phyloP scores from a whole-genome alignment of 2,329 filamentous ascomycete species.

The Balansia obtecta region DNA sequence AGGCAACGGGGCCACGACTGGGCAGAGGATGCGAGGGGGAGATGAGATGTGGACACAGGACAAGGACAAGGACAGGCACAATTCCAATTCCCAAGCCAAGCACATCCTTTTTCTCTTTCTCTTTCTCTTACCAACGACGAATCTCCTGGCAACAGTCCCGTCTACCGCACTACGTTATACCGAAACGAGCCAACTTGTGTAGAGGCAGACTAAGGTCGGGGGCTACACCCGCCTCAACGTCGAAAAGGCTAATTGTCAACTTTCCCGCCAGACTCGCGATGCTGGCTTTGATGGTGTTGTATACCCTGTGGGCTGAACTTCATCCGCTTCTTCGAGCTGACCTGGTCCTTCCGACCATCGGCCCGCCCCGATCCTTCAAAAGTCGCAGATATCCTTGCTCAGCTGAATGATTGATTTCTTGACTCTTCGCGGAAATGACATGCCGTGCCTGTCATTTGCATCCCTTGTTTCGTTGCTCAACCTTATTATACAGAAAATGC shows the following conservation, averaged over 20 bases:
- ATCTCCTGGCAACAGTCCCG: no score
- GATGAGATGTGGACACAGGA: no score
- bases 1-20: neutral
- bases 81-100: no score
- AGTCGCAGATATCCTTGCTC: neutral
- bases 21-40: no score
- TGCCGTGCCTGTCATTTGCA: neutral
- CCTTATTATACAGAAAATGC: conserved; percentile 2
- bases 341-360: neutral
- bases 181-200: no score
- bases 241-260: no score
- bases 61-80: neutral
- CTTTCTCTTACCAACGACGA: no score
- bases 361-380: conserved; percentile 1
- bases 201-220: no score
- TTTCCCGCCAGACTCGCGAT: neutral
- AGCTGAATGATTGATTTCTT: neutral
- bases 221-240: no score
- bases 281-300: neutral
- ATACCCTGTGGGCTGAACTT: neutral
- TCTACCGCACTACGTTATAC: no score
- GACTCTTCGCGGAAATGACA: neutral
- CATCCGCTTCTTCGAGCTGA: neutral
- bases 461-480: conserved; percentile 1
- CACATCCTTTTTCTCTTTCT: no score